phyloP scores from a whole-genome alignment of 202 grass and related monocot genomes.

The Dendrocalamus latiflorus region DNA sequence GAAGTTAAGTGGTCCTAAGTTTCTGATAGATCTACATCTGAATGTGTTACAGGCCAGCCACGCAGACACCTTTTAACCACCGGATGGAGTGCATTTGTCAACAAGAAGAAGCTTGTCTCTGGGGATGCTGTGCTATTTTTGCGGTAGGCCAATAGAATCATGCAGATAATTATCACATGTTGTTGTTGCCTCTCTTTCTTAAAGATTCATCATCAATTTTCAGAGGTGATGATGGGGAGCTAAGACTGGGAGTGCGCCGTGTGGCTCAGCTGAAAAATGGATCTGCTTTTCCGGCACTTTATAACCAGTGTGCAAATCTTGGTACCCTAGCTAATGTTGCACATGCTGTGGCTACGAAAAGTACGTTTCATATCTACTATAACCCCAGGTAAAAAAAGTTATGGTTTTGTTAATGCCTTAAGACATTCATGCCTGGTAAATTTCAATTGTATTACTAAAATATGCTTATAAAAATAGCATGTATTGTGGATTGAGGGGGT shows the following conservation, averaged over 20 bases:
- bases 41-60: constrained; percentile 76
- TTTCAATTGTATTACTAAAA: neutral
- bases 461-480: neutral
- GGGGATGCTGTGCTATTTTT: constrained; percentile 89
- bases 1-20: constrained; percentile 26
- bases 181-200: neutral
- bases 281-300: constrained; percentile 43
- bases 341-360: constrained; percentile 61
- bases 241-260: constrained; percentile 82
- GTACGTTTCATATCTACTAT: constrained; percentile 78
- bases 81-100: constrained; percentile 98
- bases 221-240: constrained; percentile 83
- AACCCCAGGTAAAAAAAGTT: constrained; percentile 63
- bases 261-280: constrained; percentile 66
- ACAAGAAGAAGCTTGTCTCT: constrained; percentile 94
- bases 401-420: neutral
- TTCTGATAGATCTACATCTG: constrained; percentile 39
- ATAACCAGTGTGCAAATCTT: constrained; percentile 54
- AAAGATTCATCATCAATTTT: constrained; percentile 6
- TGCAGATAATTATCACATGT: neutral
- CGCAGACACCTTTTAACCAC: constrained; percentile 93
- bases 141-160: constrained; percentile 38
- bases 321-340: constrained; percentile 51
- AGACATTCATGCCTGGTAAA: neutral
- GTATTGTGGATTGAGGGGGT: neutral